Base-by-base conservation (phyloP, 2,329 filamentous ascomycete genomes). In the Exophiala sideris region DNA sequence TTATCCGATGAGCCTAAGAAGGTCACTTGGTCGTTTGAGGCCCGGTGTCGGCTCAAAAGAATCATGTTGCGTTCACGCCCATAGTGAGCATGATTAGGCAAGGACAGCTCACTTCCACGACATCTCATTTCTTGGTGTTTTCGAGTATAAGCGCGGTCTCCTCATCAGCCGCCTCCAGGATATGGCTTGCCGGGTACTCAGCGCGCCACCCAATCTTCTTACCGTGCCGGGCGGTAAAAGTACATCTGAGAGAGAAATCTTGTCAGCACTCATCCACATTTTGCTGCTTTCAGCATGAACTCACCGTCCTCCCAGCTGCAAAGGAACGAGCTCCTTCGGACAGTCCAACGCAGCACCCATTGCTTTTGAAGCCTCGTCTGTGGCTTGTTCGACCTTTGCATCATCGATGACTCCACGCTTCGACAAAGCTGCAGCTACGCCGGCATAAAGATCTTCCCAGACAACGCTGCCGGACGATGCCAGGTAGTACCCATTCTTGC, bases 391-490 rank as follows among this genome's bases (percentile, higher is more conserved):
- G 0, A 81, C 70, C 0, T 55, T 56, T 1, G 66, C 66, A 36
- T 73, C 70, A 4, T 67, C 65, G 5, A 81, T 63, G 5, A 75
- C 57, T 1, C 67, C 64, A 1, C 72, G 68, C 56, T 74, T 71
- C 1, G 64, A 66, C 8, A 82, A 63, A 1, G 71, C 64, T 12
- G 62, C 63, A 0, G 73, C 78, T 54, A 81, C 72, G 2, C 73
- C 71, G 3, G 51, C 58, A 62, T 81, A 82, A 0, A 83, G 49
- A 48, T 79, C 76, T 12, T 74, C 67, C 79, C 79, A 83, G 0
- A 69, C 70, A 3, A 82, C 66, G 14, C 66, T 71, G 1, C 79
- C 79, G 0, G 77, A 66, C 0, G 77, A 61, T 0, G 78, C 79
- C 6, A 81, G 71, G 59, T 77, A 82, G 58, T 76, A 80, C 0